Evolutionary conservation across 208 protist genomes (phyloP), one percentile per base, ranked within the genome.

Genomic region (Jaenimonas drosophilae): DNA sequence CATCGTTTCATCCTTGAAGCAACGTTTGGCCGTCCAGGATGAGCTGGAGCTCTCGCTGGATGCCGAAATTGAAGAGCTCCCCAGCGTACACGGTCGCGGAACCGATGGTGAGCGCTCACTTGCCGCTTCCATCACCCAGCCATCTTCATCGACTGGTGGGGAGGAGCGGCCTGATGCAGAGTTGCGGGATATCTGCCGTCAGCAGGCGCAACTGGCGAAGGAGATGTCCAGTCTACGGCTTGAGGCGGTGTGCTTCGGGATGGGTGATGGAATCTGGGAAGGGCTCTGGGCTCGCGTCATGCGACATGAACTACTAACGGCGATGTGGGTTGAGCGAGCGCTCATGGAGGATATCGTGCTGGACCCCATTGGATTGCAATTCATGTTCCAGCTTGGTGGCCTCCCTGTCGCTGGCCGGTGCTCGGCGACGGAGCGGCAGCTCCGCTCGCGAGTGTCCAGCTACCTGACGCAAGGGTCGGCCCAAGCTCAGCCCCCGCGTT

Each of bases 231-330:
- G 66, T 21, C 62, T 93, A 32, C 76, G 84, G 21, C 52, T 81
- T 9, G 79, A 93, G 61, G 65, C 64, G 30, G 66, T 62, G 11
- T 88, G 79, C 66, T 88, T 86, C 41, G 74, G 70, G 27, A 61
- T 63, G 19, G 64, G 63, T 11, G 76, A 80, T 2, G 64, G 59
- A 1, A 67, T 89, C 34, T 89, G 71, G 73, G 79, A 93, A 43
- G 79, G 79, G 14, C 37, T 93, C 39, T 93, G 84, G 80, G 73
- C 79, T 11, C 79, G 77, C 20, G 66, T 66, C 16, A 77, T 93
- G 75, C 84, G 79, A 20, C 68, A 81, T 43, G 72, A 88, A 46
- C 52, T 92, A n/a, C 44, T 88, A 2, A 60, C 77, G 6, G 61
- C 76, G 2, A 34, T 81, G 47, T 28, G 55, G 50, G 52, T 75